Conservation (phyloP, 257 asterid species). For the Datura wrightii region DNA sequence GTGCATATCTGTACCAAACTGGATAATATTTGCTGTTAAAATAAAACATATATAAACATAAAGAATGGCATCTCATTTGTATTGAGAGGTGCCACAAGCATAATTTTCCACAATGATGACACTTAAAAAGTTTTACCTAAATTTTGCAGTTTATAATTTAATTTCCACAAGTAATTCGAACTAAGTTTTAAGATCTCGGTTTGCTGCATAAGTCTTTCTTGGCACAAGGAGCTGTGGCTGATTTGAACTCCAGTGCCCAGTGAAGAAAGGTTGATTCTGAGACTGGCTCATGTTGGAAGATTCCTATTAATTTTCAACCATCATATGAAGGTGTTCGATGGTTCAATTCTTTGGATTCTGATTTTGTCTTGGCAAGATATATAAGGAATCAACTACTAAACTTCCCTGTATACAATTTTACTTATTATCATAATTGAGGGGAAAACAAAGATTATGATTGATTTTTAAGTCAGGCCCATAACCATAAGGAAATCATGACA, state of each 20-base stretch:
- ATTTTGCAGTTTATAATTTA: neutral
- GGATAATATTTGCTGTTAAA: conserved; percentile 16
- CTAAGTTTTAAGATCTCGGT: neutral
- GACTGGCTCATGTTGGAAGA: conserved; percentile 23
- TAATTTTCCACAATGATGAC: conserved; percentile 8
- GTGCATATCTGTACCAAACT: neutral
- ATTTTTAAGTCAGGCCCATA: neutral
- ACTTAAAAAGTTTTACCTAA: neutral
- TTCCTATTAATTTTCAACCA: neutral
- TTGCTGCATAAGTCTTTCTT: neutral
- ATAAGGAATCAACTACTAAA: neutral
- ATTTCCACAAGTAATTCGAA: neutral
- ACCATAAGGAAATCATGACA: neutral
- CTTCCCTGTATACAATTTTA: neutral
- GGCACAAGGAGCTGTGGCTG: neutral
- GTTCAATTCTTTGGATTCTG: neutral
- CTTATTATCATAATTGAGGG: neutral
- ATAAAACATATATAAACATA: neutral
- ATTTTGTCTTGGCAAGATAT: conserved; percentile 22
- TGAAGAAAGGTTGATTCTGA: conserved; percentile 9
- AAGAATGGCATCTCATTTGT: neutral
- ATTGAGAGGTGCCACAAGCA: conserved; percentile 9
- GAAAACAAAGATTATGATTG: neutral
- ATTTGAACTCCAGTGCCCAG: neutral
- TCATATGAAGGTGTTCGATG: neutral